These are phyloP conservation scores for Coffea canephora DNA, from an alignment of 257 asterid genomes.

Conservation along the genomic window DNA sequence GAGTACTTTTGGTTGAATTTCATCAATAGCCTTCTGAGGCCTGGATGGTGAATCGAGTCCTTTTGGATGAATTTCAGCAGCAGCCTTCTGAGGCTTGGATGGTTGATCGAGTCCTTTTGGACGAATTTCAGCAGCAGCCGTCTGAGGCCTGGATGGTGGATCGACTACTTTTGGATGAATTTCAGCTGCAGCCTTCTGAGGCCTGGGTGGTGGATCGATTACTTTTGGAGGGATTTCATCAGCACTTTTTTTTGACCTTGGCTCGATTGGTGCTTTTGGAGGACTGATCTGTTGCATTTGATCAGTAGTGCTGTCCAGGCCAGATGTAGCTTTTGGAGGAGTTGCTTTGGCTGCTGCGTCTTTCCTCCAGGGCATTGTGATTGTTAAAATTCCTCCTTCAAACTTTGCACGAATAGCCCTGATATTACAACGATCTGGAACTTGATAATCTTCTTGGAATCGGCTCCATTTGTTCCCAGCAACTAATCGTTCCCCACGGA, in stretches of 20 bases:
- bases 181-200: background rate
- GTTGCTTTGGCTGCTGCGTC: constrained; percentile 13
- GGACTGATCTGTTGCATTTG: background rate
- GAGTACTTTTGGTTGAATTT: background rate
- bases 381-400: constrained; percentile 53
- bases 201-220: background rate
- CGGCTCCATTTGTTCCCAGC: constrained; percentile 75
- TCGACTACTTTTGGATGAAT: too few species aligned
- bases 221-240: background rate
- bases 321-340: background rate
- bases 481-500: constrained; percentile 56
- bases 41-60: background rate
- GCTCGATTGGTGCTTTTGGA: background rate
- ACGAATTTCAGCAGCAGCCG: too few species aligned
- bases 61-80: too few species aligned
- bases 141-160: too few species aligned
- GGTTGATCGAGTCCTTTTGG: too few species aligned
- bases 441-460: constrained; percentile 62
- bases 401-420: constrained; percentile 55
- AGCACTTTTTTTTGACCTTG: background rate
- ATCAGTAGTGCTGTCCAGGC: background rate
- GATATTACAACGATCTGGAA: constrained; percentile 51
- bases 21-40: constrained; percentile 17
- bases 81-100: too few species aligned
- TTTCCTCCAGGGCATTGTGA: constrained; percentile 45